These are phyloP conservation scores for Fusarium sp. DNA, from an alignment of 2,329 filamentous ascomycete species.

Conservation along the genomic window DNA sequence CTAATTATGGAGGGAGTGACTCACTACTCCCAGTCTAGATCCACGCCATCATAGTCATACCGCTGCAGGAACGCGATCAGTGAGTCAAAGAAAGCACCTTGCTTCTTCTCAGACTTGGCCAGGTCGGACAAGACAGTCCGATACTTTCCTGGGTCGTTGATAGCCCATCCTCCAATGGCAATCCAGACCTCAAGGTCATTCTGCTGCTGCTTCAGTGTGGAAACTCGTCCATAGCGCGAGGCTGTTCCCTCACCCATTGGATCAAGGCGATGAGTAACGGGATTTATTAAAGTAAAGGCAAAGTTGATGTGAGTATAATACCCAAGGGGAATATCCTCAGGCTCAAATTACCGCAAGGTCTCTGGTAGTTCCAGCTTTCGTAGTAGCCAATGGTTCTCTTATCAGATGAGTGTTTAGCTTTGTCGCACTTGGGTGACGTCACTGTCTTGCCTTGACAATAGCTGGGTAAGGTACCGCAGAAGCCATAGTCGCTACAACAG, in stretches of 20 bases:
- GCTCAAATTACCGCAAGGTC: slow-evolving; percentile 46
- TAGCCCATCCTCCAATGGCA: slow-evolving; percentile 7
- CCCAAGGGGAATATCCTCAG: slow-evolving; percentile 44
- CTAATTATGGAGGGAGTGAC: no score
- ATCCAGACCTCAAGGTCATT: slow-evolving; percentile 51
- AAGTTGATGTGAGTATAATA: slow-evolving; percentile 55
- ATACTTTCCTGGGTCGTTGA: slow-evolving; percentile 8
- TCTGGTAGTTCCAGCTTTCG: slow-evolving; percentile 46
- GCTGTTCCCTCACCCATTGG: slow-evolving; percentile 18
- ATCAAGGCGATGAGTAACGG: slow-evolving; percentile 46
- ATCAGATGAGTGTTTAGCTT: slow-evolving; percentile 6
- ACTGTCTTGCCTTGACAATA: slow-evolving; percentile 1
- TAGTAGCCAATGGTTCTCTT: slow-evolving; percentile 51
- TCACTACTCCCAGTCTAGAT: slow-evolving; percentile 3
- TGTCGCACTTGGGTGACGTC: neutral
- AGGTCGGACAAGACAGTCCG: fast-evolving
- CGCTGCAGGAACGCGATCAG: fast-evolving
- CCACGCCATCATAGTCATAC: neutral
- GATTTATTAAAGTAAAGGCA: slow-evolving; percentile 54
- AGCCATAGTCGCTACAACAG: slow-evolving; percentile 55
- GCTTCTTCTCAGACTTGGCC: neutral
- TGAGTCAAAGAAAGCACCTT: neutral
- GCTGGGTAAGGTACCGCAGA: slow-evolving; percentile 49
- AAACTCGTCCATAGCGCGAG: fast-evolving
- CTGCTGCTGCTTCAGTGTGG: slow-evolving; percentile 47